These are phyloP conservation scores for Nicotiana obtusifolia DNA, from an alignment of 257 asterid genomes.

Conservation along the genomic window DNA sequence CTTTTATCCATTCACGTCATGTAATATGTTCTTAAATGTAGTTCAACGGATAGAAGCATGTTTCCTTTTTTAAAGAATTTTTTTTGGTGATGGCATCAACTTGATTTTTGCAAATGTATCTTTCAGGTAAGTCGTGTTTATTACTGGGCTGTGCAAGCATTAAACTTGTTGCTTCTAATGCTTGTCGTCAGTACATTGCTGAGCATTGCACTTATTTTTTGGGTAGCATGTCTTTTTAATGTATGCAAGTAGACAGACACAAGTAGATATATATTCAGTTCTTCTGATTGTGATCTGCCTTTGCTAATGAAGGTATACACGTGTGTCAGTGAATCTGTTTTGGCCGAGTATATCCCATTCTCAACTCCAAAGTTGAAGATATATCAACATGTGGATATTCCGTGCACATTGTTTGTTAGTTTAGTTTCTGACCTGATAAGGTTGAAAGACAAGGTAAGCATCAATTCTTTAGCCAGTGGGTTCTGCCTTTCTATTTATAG, in stretches of 20 bases:
- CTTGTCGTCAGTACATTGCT: neutral
- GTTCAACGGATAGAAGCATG: neutral
- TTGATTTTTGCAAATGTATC: neutral
- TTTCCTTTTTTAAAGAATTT: neutral
- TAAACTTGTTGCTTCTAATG: neutral
- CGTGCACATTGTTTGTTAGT: constrained; percentile 12
- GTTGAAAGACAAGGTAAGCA: constrained; percentile 38
- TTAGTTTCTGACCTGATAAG: constrained; percentile 22
- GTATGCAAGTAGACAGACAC: neutral
- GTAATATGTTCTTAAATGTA: neutral
- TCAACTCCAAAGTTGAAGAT: constrained; percentile 49
- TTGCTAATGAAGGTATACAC: constrained; percentile 62
- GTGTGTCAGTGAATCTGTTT: constrained; percentile 42
- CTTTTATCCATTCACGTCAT: neutral
- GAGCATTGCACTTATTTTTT: neutral
- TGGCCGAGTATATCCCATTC: constrained; percentile 42
- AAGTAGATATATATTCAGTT: neutral
- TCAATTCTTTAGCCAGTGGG: neutral
- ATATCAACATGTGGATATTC: constrained; percentile 31
- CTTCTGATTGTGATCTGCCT: constrained; percentile 3
- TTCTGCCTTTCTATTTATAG: neutral
- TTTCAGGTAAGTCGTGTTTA: neutral
- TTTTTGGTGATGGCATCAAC: neutral
- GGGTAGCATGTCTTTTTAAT: neutral
- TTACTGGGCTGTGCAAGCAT: neutral